Conservation (phyloP, 2,329 filamentous ascomycete genomes). For the Fusarium liriodendri region DNA sequence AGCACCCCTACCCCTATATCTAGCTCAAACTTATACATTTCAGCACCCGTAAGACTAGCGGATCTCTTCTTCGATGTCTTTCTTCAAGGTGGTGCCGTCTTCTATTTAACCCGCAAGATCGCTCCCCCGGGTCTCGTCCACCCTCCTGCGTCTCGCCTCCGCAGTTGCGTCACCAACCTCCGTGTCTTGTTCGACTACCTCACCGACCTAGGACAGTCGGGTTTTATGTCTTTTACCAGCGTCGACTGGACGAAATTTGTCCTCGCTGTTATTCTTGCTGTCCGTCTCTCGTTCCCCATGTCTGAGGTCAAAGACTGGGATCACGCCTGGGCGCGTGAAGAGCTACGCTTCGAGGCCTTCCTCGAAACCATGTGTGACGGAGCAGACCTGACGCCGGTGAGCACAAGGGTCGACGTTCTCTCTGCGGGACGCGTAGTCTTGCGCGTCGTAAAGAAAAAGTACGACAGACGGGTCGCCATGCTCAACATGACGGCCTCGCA, state of each 20-base stretch:
- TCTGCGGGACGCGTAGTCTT: slow-evolving; percentile 60
- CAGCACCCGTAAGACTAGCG: slow-evolving; percentile 46
- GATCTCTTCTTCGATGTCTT: slow-evolving; percentile 53
- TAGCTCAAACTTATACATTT: slow-evolving; percentile 28
- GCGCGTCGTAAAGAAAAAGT: slow-evolving; percentile 59
- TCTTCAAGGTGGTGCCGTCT: slow-evolving; percentile 53
- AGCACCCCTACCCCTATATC: background rate
- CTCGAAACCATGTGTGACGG: slow-evolving; percentile 50
- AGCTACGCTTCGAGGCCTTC: slow-evolving; percentile 54
- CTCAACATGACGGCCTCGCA: slow-evolving; percentile 27
- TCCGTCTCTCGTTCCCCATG: slow-evolving; percentile 60
- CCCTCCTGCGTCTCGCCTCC: slow-evolving; percentile 36
- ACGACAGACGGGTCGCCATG: slow-evolving; percentile 52
- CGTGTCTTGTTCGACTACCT: slow-evolving; percentile 50
- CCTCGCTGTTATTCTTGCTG: slow-evolving; percentile 53
- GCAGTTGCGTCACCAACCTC: slow-evolving; percentile 40
- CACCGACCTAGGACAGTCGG: slow-evolving; percentile 42
- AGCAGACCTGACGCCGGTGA: slow-evolving; percentile 36
- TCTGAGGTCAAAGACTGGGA: slow-evolving; percentile 50
- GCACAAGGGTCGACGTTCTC: slow-evolving; percentile 54
- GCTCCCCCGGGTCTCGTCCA: slow-evolving; percentile 15
- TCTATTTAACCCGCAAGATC: slow-evolving; percentile 35
- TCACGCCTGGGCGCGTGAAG: slow-evolving; percentile 51
- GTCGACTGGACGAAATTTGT: slow-evolving; percentile 59
- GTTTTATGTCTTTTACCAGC: slow-evolving; percentile 52